Evolutionary conservation across 305 asterid species (phyloP), one percentile per base, ranked within the genome.

Genomic region (Fraxinus xanthoxyloides): DNA sequence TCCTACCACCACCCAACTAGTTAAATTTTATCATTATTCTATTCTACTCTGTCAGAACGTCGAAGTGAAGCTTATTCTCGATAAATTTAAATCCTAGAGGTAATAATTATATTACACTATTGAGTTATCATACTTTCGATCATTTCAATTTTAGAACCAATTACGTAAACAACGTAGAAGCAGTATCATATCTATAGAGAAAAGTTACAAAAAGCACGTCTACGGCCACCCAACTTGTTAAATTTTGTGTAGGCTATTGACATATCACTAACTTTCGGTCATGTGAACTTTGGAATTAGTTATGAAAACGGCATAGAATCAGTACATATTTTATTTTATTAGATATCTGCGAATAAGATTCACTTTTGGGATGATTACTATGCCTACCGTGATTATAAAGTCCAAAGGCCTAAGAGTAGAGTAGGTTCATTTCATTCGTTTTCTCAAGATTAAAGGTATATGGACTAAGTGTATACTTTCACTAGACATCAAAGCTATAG

Each of bases 161-260:
- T 51, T 51, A 51, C 61, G 23, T 17, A 51, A 51, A 51, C 23
- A 51, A 51, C 23, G 5, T 5, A 1, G 2, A 17, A 17, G 23
- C 61, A 51, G 2, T 65, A 67, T 46, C 82, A 76, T 83, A 80
- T 65, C 77, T 24, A 76, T 24, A 24, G 59, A 54, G 80, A 34
- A 83, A 82, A 65, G 80, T 85, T 81, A 72, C 82, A 7, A 74
- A 86, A 88, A 84, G 87, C 84, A 75, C 32, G 36, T 13, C 78
- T 80, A 31, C 34, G 5, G 34, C 32, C 32, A 30, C 32, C 32
- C n/a, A 69, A 80, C 85, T 85, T 82, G 82, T 38, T 43, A 75
- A 15, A 51, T 40, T 48, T 65, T 78, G n/a, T 54, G 9, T 5
- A 54, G 7, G 21, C 24, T 5, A n/a, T n/a, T 54, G 24, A 54